These are phyloP conservation scores for Ceratobasidium papillatum DNA, from an alignment of 1,284 basidiomycete species.

Conservation along the genomic window DNA sequence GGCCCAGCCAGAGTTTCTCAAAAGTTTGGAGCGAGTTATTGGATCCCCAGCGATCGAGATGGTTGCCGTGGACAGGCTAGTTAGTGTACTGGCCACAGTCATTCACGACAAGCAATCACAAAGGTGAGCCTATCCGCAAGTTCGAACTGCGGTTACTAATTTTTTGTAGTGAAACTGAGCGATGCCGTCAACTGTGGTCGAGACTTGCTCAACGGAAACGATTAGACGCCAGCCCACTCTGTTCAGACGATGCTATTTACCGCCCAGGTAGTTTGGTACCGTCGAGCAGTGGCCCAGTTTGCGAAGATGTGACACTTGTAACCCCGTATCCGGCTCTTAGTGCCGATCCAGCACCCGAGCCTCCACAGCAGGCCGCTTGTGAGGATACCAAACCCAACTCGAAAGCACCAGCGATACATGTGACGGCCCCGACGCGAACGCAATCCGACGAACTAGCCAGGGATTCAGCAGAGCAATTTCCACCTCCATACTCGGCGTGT, in stretches of 20 bases:
- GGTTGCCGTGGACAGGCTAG: constrained; percentile 13
- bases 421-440: background rate
- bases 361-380: background rate
- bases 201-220: background rate
- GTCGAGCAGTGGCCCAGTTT: background rate
- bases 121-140: background rate
- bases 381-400: background rate
- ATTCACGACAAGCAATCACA: background rate
- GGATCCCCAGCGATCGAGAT: background rate
- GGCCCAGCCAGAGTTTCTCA: constrained; percentile 8
- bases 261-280: background rate
- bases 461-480: background rate
- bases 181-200: constrained; percentile 1
- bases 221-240: constrained; percentile 1
- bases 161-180: background rate
- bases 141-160: background rate
- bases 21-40: constrained; percentile 16
- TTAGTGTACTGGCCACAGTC: constrained; percentile 9
- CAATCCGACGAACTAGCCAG: background rate
- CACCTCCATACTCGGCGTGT: constrained; percentile 16
- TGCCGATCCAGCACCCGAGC: background rate
- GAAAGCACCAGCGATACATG: background rate
- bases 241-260: constrained; percentile 11
- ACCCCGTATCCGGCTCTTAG: background rate
- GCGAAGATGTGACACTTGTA: background rate